Conservation (phyloP, 2,329 filamentous ascomycete genomes). For the Fusarium sp. region DNA sequence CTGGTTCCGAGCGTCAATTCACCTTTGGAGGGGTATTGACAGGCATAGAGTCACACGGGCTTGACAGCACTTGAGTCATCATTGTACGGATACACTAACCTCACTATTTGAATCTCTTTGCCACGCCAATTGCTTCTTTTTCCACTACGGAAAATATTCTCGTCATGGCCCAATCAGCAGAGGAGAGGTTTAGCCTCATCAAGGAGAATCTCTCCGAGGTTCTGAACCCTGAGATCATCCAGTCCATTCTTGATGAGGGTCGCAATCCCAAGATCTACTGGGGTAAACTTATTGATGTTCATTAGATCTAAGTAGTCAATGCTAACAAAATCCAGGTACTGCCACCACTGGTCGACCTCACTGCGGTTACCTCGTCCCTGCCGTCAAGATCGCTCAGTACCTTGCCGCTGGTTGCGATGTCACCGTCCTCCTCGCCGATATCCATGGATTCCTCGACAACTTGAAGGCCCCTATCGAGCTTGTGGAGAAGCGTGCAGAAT, state of each 20-base stretch:
- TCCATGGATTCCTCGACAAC: constrained; percentile 84
- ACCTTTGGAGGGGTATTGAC: neutral
- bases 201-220: constrained; percentile 84
- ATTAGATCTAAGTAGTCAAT: neutral
- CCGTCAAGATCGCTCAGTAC: constrained; percentile 90
- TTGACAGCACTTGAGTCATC: neutral
- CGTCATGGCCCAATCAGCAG: constrained; percentile 30
- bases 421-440: constrained; percentile 80
- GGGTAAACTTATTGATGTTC: constrained; percentile 61
- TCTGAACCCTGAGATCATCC: constrained; percentile 86
- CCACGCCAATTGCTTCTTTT: neutral
- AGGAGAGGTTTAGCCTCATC: constrained; percentile 80
- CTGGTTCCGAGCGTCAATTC: neutral
- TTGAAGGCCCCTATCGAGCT: constrained; percentile 90
- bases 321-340: constrained; percentile 65
- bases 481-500: constrained; percentile 83
- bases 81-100: neutral
- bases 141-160: neutral
- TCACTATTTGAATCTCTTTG: neutral
- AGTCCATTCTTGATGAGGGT: constrained; percentile 77
- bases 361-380: constrained; percentile 89
- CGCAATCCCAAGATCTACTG: constrained; percentile 85
- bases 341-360: constrained; percentile 90
- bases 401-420: constrained; percentile 87
- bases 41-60: neutral